Evolutionary conservation across 768 basidiomycete genomes (phyloP).

Genomic region (Mycena rebaudengoi): DNA sequence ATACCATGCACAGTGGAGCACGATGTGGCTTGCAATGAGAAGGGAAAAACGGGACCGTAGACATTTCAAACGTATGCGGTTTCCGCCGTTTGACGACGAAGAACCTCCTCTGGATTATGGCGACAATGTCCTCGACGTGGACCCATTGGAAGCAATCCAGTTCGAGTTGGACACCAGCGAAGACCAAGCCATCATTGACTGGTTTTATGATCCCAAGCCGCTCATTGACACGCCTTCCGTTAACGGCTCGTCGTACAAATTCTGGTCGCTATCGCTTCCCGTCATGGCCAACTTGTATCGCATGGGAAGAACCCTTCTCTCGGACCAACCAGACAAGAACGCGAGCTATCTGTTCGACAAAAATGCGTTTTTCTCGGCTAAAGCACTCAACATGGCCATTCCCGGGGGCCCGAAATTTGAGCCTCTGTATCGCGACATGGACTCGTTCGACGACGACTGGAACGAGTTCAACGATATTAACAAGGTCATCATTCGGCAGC

Average conservation of each 20-base stretch:
- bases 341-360: conserved; percentile 96
- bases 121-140: conserved; percentile 97
- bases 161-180: conserved; percentile 93
- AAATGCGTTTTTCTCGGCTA: conserved; percentile 97
- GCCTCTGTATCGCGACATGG: conserved; percentile 96
- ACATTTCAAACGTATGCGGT: conserved; percentile 99
- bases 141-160: conserved; percentile 97
- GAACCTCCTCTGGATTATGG: conserved; percentile 99
- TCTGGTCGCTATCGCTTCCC: conserved; percentile 92
- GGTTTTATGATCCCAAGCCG: conserved; percentile 99
- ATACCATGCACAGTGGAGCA: conserved; percentile 99
- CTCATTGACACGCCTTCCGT: conserved; percentile 89
- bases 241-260: conserved; percentile 93
- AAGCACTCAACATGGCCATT: conserved; percentile 95
- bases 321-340: conserved; percentile 92
- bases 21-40: conserved; percentile 99
- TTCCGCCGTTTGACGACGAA: conserved; percentile 99
- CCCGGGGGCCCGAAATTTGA: conserved; percentile 99
- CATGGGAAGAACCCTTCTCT: conserved; percentile 91
- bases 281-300: conserved; percentile 98
- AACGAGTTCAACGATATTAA: conserved; percentile 99
- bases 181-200: conserved; percentile 90
- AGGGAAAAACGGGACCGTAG: conserved; percentile 97
- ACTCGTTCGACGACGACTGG: conserved; percentile 98
- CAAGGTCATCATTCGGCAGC: conserved; percentile 98